Evolutionary conservation across 1,139 yeast species (phyloP), one percentile per base, ranked within the genome.

Genomic region (Suhomyces bolitotheri): DNA sequence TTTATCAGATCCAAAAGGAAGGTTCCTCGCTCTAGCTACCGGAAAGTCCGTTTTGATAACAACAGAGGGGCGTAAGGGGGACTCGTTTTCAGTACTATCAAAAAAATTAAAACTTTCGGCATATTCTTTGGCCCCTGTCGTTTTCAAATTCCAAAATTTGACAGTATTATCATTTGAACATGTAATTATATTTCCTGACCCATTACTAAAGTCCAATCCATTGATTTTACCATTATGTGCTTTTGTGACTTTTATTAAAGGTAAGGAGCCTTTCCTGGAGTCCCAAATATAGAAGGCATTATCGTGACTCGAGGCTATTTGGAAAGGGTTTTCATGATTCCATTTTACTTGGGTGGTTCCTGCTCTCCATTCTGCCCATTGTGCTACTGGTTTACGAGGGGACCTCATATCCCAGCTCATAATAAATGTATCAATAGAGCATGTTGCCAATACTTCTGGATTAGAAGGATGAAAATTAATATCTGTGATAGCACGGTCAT

Each of bases 311-410:
- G 94, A 82, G 0, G 97, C 96, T 22, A 92, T 56, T 29, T 89
- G 76, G 52, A 82, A 74, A 2, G 89, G 80, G 50, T 90, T 82
- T 33, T 72, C 69, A 45, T 80, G 80, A 54, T 84, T 88, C 97
- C 97, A 92, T 57, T 90, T 89, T 11, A 89, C 96, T 56, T 90
- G 97, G 0, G 94, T 80, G 1, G 97, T 95, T 2, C 95, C 95
- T 0, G 97, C 95, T 41, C 87, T 67, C 95, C 96, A 92, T 53
- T 90, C 96, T 5, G 96, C 89, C 66, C 88, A 89, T 33, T 81
- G 76, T 37, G 76, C 75, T 3, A 78, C 81, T 0, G 97, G 95
- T 36, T 69, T 64, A 16, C 74, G 50, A 0, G 96, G 90, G 8
- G 81, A 71, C 41, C 98, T 69, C 72, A 90, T 70, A 60, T 92